Evolutionary conservation across 257 asterid species (phyloP).

Genomic region (Linderniella brevidens): DNA sequence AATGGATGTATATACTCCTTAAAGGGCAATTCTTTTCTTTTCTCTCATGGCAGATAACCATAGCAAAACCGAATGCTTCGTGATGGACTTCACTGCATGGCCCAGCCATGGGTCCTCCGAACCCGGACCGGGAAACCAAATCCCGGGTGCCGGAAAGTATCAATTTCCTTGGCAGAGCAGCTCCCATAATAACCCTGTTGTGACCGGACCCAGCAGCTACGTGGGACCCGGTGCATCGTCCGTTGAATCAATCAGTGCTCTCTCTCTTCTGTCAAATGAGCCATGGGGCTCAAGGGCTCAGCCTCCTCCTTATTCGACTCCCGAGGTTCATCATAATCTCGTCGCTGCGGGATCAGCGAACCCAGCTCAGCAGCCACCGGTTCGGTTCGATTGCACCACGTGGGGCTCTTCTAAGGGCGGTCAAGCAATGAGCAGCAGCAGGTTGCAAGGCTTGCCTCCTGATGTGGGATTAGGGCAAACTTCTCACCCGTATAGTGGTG

Average conservation of each 20-base stretch:
- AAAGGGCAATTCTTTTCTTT: constrained; percentile 6
- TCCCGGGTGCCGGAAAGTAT: constrained; percentile 20
- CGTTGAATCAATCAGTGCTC: constrained; percentile 59
- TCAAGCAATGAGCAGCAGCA: constrained; percentile 14
- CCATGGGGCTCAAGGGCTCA: constrained; percentile 51
- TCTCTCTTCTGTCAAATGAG: constrained; percentile 99
- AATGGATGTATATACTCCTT: neutral
- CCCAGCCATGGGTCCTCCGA: constrained; percentile 19
- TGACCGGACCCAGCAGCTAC: constrained; percentile 26
- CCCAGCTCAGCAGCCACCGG: constrained; percentile 22
- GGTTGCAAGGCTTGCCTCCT: constrained; percentile 31
- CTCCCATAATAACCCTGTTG: constrained; percentile 25
- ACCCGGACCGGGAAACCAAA: constrained; percentile 23
- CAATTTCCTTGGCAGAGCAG: constrained; percentile 42
- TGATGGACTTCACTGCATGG: constrained; percentile 63
- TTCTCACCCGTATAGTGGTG: constrained; percentile 16
- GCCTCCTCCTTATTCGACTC: constrained; percentile 26
- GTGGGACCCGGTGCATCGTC: constrained; percentile 26
- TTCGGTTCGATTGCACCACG: constrained; percentile 23
- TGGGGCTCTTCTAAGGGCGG: constrained; percentile 35
- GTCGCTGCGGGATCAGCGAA: too few species aligned
- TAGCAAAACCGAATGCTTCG: constrained; percentile 40
- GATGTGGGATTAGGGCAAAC: constrained; percentile 40
- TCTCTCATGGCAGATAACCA: constrained; percentile 32
- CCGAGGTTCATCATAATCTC: too few species aligned